Evolutionary conservation across 2,329 filamentous ascomycete species (phyloP).

Genomic region (Exophiala oligosperma): DNA sequence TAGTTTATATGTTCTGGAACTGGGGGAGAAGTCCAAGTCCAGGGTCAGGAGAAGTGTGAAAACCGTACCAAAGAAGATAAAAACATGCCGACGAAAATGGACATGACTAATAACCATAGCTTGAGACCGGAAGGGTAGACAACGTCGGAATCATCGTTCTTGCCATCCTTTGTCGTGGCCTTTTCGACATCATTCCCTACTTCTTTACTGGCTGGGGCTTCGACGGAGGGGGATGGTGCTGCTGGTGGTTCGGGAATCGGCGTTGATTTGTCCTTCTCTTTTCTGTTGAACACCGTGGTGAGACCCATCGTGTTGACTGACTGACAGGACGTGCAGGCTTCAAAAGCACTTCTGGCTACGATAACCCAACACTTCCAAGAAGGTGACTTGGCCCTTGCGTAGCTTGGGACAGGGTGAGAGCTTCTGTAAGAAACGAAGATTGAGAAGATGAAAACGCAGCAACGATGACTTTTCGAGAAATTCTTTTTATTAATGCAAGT

Average conservation of each 20-base stretch:
- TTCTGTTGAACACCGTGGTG: neutral
- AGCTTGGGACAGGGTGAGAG: too few species aligned
- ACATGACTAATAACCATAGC: conserved; percentile 6
- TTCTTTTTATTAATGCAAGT: too few species aligned
- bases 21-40: conserved; percentile 5
- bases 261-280: neutral
- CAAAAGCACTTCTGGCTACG: too few species aligned
- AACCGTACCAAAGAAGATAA: neutral
- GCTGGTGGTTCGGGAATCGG: neutral
- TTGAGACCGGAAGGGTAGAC: conserved; percentile 5
- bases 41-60: neutral
- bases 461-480: too few species aligned
- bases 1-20: conserved; percentile 7
- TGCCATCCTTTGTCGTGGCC: neutral
- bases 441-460: too few species aligned
- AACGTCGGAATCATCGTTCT: neutral
- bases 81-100: conserved; percentile 11
- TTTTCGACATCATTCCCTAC: too few species aligned
- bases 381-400: too few species aligned
- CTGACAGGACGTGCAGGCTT: neutral
- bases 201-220: too few species aligned
- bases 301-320: neutral
- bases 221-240: neutral
- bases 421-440: too few species aligned
- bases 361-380: too few species aligned